Base-by-base conservation (phyloP, 306 rosid genomes). In the Cicer bijugum region DNA sequence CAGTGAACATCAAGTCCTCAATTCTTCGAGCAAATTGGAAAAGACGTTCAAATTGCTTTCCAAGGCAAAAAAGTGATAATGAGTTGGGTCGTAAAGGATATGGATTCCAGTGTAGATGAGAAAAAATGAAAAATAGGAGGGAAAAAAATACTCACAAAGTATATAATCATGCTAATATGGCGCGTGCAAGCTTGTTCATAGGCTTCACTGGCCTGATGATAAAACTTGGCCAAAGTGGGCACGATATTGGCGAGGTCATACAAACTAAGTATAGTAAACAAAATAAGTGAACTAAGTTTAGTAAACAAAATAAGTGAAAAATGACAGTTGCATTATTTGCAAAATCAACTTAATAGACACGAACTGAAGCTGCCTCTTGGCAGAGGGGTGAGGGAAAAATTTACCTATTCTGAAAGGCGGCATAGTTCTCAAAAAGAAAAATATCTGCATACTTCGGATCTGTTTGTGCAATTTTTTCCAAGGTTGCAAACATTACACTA, bases 111-210 rank as follows among this genome's bases (percentile, higher is more conserved):
- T n/a, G 66, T 2, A 19, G 9, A 39, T 75, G 4, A 74, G 50
- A 55, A 64, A 39, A 66, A 59, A 75, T 33, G 14, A 17, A 9
- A 52, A 59, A 57, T 37, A 46, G 40, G 50, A 17, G 14, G 23
- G 14, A 43, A 43, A 38, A 3, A 52, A 56, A 53, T 65, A 87
- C 97, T 94, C 85, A 94, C 97, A 69, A 69, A 57, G 78, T 77
- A 85, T 56, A 94, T 94, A 74, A 94, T 94, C 86, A 81, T 81
- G 85, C 90, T 87, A 78, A 91, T 90, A 84, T 94, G 96, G 59
- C 96, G 95, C 12, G 96, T 91, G 84, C 99, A 91, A 78, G 99
- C 97, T 88, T 94, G 97, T 80, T 94, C 99, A 80, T 94, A 94
- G 69, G 92, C 90, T 83, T 94, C 99, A 84, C 99, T 94, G 42